Percentiles rank a stretch among this genome's conserved stretches.
Conservation (phyloP, 2,329 filamentous ascomycete species). For the Alternaria longipes region DNA sequence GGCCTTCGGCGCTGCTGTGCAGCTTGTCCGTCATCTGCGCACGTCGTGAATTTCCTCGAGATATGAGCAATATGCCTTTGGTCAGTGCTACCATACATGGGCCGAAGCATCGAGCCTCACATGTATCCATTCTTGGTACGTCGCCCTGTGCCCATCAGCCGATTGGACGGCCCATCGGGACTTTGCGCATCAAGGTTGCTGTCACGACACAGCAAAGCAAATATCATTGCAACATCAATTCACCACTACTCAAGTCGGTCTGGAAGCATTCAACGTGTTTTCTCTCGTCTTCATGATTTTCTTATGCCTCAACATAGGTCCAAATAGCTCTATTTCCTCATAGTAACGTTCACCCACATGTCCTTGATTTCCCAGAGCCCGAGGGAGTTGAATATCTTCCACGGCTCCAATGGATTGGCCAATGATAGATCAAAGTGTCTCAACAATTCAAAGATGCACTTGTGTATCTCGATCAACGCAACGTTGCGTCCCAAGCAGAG, state of each 20-base stretch:
- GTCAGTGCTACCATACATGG: constrained; percentile 2
- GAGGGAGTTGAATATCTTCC: constrained; percentile 40
- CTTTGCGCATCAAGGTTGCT: background rate
- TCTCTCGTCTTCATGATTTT: background rate
- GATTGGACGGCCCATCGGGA: constrained; percentile 2
- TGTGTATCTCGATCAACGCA: constrained; percentile 51
- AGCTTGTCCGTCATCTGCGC: background rate
- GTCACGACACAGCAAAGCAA: constrained; percentile 6
- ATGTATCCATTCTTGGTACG: constrained; percentile 2
- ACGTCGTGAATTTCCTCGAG: background rate
- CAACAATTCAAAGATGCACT: constrained; percentile 54
- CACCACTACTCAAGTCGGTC: background rate
- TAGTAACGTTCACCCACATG: constrained; percentile 45
- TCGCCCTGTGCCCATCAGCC: constrained; percentile 3
- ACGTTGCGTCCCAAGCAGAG: constrained; percentile 47
- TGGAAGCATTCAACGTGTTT: background rate
- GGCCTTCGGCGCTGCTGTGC: constrained; percentile 1
- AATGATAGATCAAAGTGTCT: constrained; percentile 46
- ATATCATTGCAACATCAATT: background rate
- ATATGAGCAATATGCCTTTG: background rate
- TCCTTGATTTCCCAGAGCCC: constrained; percentile 44
- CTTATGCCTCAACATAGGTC: too few species aligned
- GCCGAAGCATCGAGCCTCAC: background rate
- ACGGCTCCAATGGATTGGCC: constrained; percentile 41
- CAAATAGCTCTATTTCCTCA: constrained; percentile 22